Evolutionary conservation across 78 protist genomes (phyloP).

Genomic region (Chrysochromulina parva): DNA sequence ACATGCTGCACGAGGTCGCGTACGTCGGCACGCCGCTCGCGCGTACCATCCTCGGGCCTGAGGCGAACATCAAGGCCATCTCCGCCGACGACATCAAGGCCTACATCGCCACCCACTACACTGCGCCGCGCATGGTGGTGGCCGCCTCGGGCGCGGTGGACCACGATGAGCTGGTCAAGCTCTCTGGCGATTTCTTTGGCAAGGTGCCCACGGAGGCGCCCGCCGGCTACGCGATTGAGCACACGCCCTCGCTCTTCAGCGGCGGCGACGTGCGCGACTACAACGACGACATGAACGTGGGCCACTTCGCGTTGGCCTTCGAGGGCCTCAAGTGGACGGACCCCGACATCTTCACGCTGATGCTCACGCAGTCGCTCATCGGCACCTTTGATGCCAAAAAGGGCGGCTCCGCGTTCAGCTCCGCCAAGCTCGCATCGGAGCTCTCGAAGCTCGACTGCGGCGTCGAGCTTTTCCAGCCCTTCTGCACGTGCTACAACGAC

Average conservation of each 20-base stretch:
- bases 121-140: constrained; percentile 88
- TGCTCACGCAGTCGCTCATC: background rate
- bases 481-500: constrained; percentile 91
- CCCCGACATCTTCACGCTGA: constrained; percentile 71
- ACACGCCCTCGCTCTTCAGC: constrained; percentile 30
- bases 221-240: background rate
- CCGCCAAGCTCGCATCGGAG: background rate
- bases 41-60: constrained; percentile 84
- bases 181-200: constrained; percentile 64
- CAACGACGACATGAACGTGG: constrained; percentile 59
- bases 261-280: constrained; percentile 59
- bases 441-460: constrained; percentile 51
- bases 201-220: constrained; percentile 37
- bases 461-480: constrained; percentile 79
- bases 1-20: constrained; percentile 87
- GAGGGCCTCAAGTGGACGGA: constrained; percentile 64
- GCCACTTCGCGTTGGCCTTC: constrained; percentile 76
- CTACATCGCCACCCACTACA: constrained; percentile 76
- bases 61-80: constrained; percentile 39
- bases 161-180: constrained; percentile 78
- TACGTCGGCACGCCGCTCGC: constrained; percentile 84
- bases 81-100: constrained; percentile 64
- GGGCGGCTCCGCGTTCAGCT: too few relatives aligned
- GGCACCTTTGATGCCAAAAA: background rate
- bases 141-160: constrained; percentile 89